Conservation (phyloP, 2,329 filamentous ascomycete species). For the Triangularia setosa region DNA sequence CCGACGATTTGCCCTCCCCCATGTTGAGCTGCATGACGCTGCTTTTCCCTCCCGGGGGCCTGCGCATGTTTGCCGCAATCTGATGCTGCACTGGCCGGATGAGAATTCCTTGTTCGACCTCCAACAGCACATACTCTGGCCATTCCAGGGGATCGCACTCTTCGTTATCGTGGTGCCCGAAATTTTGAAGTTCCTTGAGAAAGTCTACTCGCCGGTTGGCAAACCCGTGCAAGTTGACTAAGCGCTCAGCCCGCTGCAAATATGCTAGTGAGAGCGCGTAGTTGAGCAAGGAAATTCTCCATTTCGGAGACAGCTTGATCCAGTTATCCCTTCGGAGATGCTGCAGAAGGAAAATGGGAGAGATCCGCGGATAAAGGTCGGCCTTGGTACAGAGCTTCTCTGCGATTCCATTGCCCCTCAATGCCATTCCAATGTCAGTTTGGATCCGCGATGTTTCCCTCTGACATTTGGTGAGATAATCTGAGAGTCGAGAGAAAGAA, state of each 20-base stretch:
- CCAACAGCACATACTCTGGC: slow-evolving; percentile 61
- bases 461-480: slow-evolving; percentile 4
- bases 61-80: slow-evolving; percentile 55
- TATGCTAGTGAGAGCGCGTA: slow-evolving; percentile 40
- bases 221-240: slow-evolving; percentile 31
- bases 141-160: slow-evolving; percentile 50
- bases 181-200: slow-evolving; percentile 42
- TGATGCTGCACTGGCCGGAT: slow-evolving; percentile 57
- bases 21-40: slow-evolving; percentile 65
- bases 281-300: slow-evolving; percentile 28
- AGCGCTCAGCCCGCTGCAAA: slow-evolving; percentile 40
- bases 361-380: slow-evolving; percentile 28
- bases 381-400: slow-evolving; percentile 9
- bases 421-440: neutral
- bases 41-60: slow-evolving; percentile 39
- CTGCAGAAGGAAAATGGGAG: slow-evolving; percentile 34
- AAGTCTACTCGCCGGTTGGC: slow-evolving; percentile 29
- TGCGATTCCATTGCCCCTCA: neutral
- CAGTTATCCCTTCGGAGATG: slow-evolving; percentile 30
- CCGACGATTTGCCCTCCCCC: slow-evolving; percentile 59
- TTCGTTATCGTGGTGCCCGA: slow-evolving; percentile 41
- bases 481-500: neutral
- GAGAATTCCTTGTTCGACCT: slow-evolving; percentile 59
- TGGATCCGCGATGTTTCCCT: neutral
- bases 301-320: slow-evolving; percentile 32